Evolutionary conservation across 441 rosid genomes (phyloP).

Genomic region (Gossypium davidsonii): DNA sequence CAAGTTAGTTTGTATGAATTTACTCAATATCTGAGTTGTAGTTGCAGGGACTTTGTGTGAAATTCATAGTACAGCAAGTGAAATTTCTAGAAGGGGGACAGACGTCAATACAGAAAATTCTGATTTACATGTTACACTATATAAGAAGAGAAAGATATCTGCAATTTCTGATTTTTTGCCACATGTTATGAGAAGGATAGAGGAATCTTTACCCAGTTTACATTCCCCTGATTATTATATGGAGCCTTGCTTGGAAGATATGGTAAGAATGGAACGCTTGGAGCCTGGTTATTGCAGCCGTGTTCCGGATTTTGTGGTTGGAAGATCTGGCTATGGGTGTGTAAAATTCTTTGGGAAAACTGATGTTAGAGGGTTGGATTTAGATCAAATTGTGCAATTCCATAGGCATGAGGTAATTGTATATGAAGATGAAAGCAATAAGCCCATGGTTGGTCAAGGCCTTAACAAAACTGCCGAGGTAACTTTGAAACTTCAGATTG

Average conservation of each 20-base stretch:
- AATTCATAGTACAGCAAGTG: constrained; percentile 5
- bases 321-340: constrained; percentile 69
- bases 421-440: constrained; percentile 65
- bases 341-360: constrained; percentile 69
- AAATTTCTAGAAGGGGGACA: constrained; percentile 18
- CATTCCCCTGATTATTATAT: constrained; percentile 50
- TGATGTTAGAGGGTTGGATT: constrained; percentile 65
- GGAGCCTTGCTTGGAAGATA: constrained; percentile 54
- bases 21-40: constrained; percentile 3
- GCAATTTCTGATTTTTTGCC: constrained; percentile 11
- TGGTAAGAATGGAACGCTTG: constrained; percentile 39
- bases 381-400: constrained; percentile 69
- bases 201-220: constrained; percentile 48
- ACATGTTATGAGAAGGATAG: constrained; percentile 24
- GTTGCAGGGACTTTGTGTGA: constrained; percentile 33
- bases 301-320: constrained; percentile 67
- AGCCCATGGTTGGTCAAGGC: constrained; percentile 73
- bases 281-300: constrained; percentile 65
- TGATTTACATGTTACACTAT: constrained; percentile 21
- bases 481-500: constrained; percentile 43
- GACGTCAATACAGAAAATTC: constrained; percentile 21
- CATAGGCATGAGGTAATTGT: constrained; percentile 63
- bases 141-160: constrained; percentile 51
- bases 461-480: constrained; percentile 92
- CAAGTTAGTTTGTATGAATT: background rate